Evolutionary conservation across 1,284 basidiomycete species (phyloP), one percentile per base, ranked within the genome.

Genomic region (Bjerkandera adusta): DNA sequence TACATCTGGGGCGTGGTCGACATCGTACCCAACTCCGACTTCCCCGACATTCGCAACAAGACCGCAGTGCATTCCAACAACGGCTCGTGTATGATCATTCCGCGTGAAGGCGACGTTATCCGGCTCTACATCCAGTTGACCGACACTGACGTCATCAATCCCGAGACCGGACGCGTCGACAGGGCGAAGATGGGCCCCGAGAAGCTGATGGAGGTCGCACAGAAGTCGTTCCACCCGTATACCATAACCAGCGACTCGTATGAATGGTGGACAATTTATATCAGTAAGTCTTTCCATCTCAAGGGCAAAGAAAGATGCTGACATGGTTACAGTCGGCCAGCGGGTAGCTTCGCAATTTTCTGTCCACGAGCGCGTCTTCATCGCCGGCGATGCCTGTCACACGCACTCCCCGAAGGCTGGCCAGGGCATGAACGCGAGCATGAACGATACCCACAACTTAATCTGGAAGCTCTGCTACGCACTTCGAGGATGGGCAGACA

Each of bases 261-360:
- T 20, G 79, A 89, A 33, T 93, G 90, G 90, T 92, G 83, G 83
- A 89, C 86, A 0, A 71, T 87, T 21, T 91, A 90, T 56, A 75
- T 76, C 53, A 83, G 69, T 69, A 36, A 43, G 67, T 62, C 15
- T 24, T n/a, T 3, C 8, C n/a, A 29, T 24, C 6, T 25, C 36
- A 16, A 8, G 15, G 15, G 16, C 34, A 2, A 8, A 2, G 3
- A 11, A 22, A 34, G 27, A 32, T 51, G 16, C 43, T 37, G 26
- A 8, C 13, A 6, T 24, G 13, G 7, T 10, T 12, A 21, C 38
- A 71, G 70, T 89, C 73, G 87, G 88, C 2, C 89, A 92, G 60
- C 78, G 89, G 7, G 84, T 92, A 2, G 86, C 87, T 2, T 77
- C 83, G 3, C 68, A 69, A 11, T 92, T 79, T 63, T 82, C 83